Percentiles rank a stretch among this genome's conserved stretches.
Evolutionary conservation across 129 eudicot species (phyloP).

Genomic region (Helianthus annuus): DNA sequence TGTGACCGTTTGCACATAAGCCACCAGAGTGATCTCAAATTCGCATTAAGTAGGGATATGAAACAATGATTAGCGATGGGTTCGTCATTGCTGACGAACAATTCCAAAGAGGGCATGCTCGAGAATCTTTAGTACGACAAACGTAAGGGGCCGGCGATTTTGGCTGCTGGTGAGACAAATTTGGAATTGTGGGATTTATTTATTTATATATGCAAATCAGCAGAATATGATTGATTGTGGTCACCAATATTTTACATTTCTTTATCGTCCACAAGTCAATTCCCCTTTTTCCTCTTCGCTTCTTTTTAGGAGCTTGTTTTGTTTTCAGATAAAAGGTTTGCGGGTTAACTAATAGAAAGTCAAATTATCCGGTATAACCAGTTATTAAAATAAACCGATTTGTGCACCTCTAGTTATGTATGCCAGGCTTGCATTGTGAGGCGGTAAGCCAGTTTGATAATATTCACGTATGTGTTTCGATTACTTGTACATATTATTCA

Average conservation of each 20-base stretch:
- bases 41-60: not conserved
- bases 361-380: too few species aligned
- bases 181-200: not conserved
- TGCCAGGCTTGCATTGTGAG: too few species aligned
- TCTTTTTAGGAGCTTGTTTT: not conserved
- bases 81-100: conserved; percentile 41
- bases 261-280: not conserved
- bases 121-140: conserved; percentile 18
- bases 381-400: too few species aligned
- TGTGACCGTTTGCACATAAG: conserved; percentile 7
- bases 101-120: conserved; percentile 5
- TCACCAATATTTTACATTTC: not conserved
- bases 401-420: too few species aligned
- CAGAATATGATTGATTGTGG: conserved; percentile 16
- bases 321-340: too few species aligned
- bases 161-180: conserved; percentile 17
- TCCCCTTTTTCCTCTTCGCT: conserved; percentile 2
- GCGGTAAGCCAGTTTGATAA: too few species aligned
- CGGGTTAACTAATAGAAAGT: too few species aligned
- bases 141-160: conserved; percentile 2
- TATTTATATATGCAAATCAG: not conserved
- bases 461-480: too few species aligned
- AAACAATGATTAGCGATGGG: conserved; percentile 20
- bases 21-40: conserved; percentile 7
- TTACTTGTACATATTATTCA: too few species aligned